Conservation (phyloP, 768 basidiomycete species). For the Kwoniella europaea region DNA sequence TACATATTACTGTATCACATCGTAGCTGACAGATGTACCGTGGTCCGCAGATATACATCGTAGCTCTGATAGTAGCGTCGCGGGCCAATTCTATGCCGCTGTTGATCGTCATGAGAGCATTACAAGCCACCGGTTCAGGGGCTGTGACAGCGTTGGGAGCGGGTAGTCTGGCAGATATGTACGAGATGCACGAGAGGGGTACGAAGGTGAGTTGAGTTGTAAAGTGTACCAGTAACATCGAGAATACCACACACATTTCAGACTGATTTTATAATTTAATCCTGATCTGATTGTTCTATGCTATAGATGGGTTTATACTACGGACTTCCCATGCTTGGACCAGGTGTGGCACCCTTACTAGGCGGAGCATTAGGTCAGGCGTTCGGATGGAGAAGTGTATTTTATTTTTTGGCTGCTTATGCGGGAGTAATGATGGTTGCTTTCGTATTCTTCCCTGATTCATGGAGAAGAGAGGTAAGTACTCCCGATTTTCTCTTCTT, state of each 20-base stretch:
- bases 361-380: conserved; percentile 54
- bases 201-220: conserved; percentile 47
- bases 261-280: not conserved
- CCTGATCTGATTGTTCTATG: conserved; percentile 9
- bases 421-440: conserved; percentile 64
- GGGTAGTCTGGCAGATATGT: conserved; percentile 58
- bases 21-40: not conserved
- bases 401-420: conserved; percentile 78
- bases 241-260: too few relatives aligned
- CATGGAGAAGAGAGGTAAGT: conserved; percentile 70
- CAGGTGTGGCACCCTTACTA: conserved; percentile 50
- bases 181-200: conserved; percentile 56
- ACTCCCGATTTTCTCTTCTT: not conserved
- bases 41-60: conserved; percentile 48
- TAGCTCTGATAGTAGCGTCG: conserved; percentile 51
- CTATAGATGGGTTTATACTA: conserved; percentile 47
- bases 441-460: conserved; percentile 77
- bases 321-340: conserved; percentile 70
- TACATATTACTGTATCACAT: not conserved
- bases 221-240: too few relatives aligned
- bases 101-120: conserved; percentile 52
- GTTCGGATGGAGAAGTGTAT: conserved; percentile 77
- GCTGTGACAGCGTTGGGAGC: conserved; percentile 56
- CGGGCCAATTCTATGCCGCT: conserved; percentile 53
- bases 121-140: conserved; percentile 55